phyloP scores from a whole-genome alignment of 2,329 filamentous ascomycete genomes.

The Chaetomiaceae sp. region DNA sequence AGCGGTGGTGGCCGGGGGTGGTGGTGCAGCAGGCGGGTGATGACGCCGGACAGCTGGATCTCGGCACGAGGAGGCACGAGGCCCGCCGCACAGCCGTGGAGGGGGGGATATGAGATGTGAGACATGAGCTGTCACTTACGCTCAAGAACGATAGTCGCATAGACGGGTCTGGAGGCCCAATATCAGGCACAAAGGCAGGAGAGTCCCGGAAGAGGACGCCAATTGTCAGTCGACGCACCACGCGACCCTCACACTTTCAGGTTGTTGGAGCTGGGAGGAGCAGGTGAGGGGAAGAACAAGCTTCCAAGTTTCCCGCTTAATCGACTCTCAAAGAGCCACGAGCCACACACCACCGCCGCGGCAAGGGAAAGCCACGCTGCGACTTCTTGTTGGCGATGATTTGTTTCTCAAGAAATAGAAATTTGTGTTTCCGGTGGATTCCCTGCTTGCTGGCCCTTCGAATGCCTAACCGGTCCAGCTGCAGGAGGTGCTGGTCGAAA shows the following conservation, averaged over 20 bases:
- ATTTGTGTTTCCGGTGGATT: no score
- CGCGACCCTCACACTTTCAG: slow-evolving; percentile 7
- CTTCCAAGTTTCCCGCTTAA: not conserved
- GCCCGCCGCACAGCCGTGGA: no score
- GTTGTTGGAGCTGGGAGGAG: not conserved
- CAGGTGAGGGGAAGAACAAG: slow-evolving; percentile 13
- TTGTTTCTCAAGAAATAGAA: no score
- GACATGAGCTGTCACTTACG: slow-evolving; percentile 14
- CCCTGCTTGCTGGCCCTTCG: no score
- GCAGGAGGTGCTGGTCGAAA: slow-evolving; percentile 7
- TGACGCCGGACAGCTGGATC: not conserved
- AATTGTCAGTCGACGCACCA: slow-evolving; percentile 8
- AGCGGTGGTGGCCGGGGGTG: not conserved
- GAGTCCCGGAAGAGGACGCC: not conserved
- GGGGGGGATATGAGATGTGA: slow-evolving; percentile 2
- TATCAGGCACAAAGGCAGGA: slow-evolving; percentile 1
- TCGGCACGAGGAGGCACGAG: not conserved
- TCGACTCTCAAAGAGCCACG: no score
- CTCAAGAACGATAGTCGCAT: slow-evolving; percentile 10
- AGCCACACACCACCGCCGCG: slow-evolving; percentile 4
- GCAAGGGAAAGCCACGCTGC: not conserved
- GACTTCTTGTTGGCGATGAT: not conserved
- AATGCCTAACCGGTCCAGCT: no score
- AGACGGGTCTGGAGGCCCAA: slow-evolving; percentile 8
- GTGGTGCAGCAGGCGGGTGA: not conserved